Conservation (phyloP, 2,329 filamentous ascomycete species). For the Talaromyces sp. region DNA sequence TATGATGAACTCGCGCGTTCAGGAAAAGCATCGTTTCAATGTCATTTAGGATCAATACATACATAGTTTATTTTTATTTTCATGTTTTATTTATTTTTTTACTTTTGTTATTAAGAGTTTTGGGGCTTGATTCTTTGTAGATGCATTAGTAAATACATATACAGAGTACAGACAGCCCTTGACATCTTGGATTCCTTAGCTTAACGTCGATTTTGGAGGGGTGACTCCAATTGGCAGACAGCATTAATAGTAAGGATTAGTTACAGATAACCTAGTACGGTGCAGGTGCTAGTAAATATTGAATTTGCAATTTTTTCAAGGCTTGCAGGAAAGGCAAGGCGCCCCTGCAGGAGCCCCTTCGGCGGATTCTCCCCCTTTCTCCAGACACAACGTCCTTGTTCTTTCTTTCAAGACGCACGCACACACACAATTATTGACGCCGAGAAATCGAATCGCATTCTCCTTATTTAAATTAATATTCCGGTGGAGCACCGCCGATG, state of each 20-base stretch:
- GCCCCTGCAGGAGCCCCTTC: not conserved
- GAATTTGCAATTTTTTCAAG: too few relatives aligned
- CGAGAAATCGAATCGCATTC: not conserved
- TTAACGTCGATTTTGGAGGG: not conserved
- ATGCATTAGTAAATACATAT: not conserved
- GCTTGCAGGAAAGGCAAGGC: not conserved
- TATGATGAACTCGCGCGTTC: constrained; percentile 16
- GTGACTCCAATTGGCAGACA: not conserved
- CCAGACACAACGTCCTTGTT: not conserved
- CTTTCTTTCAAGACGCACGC: not conserved
- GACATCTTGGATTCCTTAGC: not conserved
- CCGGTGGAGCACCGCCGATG: not conserved
- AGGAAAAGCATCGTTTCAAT: not conserved
- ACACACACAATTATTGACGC: not conserved
- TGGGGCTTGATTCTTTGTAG: not conserved
- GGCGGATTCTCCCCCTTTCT: not conserved
- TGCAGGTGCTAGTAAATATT: too few relatives aligned
- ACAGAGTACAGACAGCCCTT: too few relatives aligned
- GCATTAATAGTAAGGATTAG: not conserved
- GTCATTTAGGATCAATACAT: not conserved
- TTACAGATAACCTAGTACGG: not conserved
- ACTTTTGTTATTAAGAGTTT: too few relatives aligned
- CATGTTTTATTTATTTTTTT: too few relatives aligned
- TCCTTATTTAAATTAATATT: not conserved
- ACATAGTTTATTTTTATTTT: not conserved